phyloP scores from a whole-genome alignment of 495 filamentous ascomycete species.

The Podospora tetraspora region DNA sequence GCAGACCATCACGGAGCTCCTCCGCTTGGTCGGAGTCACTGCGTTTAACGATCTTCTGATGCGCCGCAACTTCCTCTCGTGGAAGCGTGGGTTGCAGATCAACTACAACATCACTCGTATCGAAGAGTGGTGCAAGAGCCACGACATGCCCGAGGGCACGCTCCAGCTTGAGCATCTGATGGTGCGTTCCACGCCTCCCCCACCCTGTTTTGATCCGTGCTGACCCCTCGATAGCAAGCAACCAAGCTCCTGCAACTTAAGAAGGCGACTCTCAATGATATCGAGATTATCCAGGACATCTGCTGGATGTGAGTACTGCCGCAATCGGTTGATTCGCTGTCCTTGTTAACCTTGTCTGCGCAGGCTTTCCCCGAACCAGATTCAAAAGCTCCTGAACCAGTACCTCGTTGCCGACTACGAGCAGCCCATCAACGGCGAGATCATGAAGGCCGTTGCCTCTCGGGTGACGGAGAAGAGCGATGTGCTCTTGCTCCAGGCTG shows the following conservation, averaged over 20 bases:
- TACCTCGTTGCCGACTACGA: conserved; percentile 99
- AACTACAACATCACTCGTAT: conserved; percentile 99
- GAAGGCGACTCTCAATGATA: conserved; percentile 98
- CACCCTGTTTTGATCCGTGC: not conserved
- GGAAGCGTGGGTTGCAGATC: conserved; percentile 98
- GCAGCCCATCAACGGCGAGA: conserved; percentile 98
- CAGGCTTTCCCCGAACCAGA: conserved; percentile 96
- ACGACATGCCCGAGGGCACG: conserved; percentile 98
- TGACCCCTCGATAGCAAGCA: conserved; percentile 64
- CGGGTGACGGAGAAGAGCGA: conserved; percentile 98
- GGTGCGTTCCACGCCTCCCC: conserved; percentile 44
- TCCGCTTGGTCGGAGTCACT: conserved; percentile 91
- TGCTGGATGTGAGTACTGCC: conserved; percentile 86
- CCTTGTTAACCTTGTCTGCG: conserved; percentile 14
- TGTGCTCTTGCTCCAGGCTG: conserved; percentile 82
- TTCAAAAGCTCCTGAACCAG: conserved; percentile 97
- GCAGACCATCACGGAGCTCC: conserved; percentile 89
- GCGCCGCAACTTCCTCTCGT: conserved; percentile 96
- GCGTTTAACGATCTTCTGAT: conserved; percentile 98
- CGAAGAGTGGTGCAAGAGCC: conserved; percentile 99
- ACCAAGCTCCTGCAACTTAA: conserved; percentile 98
- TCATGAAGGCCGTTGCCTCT: conserved; percentile 98
- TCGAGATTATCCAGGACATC: conserved; percentile 99
- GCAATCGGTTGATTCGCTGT: not conserved
- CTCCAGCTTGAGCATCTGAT: conserved; percentile 97